Base-by-base conservation (phyloP, 257 asterid genomes). In the Solanum paucissectum region DNA sequence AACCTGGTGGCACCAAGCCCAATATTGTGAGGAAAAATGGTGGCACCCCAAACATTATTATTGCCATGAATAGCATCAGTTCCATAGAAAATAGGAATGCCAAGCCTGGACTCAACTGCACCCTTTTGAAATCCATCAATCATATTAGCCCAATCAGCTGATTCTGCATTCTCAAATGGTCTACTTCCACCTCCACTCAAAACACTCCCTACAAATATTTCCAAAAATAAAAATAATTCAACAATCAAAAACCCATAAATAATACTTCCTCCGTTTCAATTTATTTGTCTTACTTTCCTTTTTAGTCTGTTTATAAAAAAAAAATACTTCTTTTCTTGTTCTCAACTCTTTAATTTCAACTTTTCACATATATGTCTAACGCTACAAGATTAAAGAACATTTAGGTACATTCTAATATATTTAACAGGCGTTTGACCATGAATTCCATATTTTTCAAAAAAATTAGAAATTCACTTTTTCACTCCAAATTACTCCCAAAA, bases 1-100 rank as follows among this genome's bases (percentile, higher is more conserved):
- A 52, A 95, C 99, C 98, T 96, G 84, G 99, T 96, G 86, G 99
- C 98, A 74, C 98, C 99, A 83, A 96, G 97, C 76, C 98, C 98
- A 88, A 96, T 87, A 85, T 96, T 95, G 84, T 96, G 99, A 75
- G 99, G 99, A 81, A 96, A 96, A 89, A 96, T 92, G 87, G 99
- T 96, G 90, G 99, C 68, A 75, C 98, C 99, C 87, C 92, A 93
- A 25, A 96, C 99, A 88, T 96, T 96, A 90, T 93, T 94, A 89
- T 96, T 96, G 4, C 99, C 98, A 89, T 96, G 99, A 88, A 96
- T 98, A 12, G 98, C 98, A 90, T 96, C 99, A 12, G 88, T 83
- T 27, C 99, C 99, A 84, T 96, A 96, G 66, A 96, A 90, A 34
- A 95, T 95, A n/a, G 98, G 99, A 88, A 96, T 94, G 10, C 95